A percentile compares a stretch with the other conserved stretches of the same genome.
These are phyloP conservation scores for Verticillium tricorpus DNA, from an alignment of 2,329 filamentous ascomycete genomes.

Conservation along the genomic window DNA sequence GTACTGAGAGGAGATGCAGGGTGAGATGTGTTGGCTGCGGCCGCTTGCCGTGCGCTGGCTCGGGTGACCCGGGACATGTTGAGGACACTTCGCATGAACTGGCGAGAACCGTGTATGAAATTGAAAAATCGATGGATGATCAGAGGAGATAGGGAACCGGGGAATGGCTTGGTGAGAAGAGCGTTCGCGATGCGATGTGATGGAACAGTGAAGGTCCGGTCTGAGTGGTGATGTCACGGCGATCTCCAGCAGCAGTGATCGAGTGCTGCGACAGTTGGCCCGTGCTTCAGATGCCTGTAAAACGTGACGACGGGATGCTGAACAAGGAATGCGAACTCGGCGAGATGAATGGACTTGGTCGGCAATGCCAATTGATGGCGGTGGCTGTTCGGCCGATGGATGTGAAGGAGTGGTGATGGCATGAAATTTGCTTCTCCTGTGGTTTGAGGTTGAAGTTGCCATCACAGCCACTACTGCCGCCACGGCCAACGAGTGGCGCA, in stretches of 20 bases:
- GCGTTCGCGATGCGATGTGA: neutral
- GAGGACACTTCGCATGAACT: neutral
- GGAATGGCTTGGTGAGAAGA: neutral
- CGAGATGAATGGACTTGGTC: neutral
- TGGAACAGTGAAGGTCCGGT: neutral
- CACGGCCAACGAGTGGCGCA: neutral
- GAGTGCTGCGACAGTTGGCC: neutral
- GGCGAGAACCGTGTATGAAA: neutral
- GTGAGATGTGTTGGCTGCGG: neutral
- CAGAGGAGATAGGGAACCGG: neutral
- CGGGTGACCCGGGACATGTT: conserved; percentile 12
- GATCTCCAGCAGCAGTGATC: neutral
- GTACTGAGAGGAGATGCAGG: neutral
- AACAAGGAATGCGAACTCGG: neutral
- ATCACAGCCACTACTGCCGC: neutral
- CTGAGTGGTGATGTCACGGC: conserved; percentile 1
- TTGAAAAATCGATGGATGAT: too few relatives aligned
- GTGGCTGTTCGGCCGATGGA: neutral
- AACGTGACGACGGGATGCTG: neutral
- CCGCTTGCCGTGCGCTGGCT: conserved; percentile 9
- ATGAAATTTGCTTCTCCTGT: neutral
- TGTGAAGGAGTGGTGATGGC: neutral
- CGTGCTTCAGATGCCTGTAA: neutral
- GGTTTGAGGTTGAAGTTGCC: neutral
- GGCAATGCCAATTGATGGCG: neutral